Evolutionary conservation across 768 basidiomycete genomes (phyloP).

Genomic region (Rhodotorula toruloides): DNA sequence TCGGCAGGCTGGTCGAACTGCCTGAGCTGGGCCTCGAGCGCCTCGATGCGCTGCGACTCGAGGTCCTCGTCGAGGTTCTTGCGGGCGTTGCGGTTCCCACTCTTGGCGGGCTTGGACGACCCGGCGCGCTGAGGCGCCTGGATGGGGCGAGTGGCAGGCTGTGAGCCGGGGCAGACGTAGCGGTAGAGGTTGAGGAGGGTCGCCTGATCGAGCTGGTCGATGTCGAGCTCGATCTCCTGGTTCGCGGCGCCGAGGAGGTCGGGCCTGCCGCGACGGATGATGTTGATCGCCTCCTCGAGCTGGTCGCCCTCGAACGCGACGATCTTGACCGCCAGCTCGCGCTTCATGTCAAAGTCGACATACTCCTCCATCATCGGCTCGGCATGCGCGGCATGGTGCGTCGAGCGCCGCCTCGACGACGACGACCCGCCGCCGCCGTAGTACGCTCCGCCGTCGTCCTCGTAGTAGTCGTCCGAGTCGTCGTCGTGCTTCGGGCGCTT

Average conservation of each 20-base stretch:
- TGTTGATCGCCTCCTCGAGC: constrained; percentile 83
- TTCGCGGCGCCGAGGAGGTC: constrained; percentile 71
- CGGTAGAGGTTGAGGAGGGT: constrained; percentile 93
- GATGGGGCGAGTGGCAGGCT: constrained; percentile 48
- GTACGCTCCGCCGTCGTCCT: constrained; percentile 35
- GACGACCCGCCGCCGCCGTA: constrained; percentile 17
- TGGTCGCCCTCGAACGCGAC: constrained; percentile 72
- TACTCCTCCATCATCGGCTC: constrained; percentile 38
- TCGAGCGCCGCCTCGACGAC: constrained; percentile 2
- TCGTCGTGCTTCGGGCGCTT: constrained; percentile 32
- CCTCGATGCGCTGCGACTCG: constrained; percentile 89
- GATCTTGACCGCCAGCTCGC: constrained; percentile 93
- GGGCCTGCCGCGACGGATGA: constrained; percentile 89
- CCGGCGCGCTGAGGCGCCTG: constrained; percentile 41
- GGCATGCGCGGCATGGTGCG: background rate
- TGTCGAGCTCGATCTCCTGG: constrained; percentile 98
- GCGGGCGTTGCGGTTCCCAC: constrained; percentile 36
- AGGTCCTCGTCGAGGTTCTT: constrained; percentile 76
- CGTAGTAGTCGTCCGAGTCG: constrained; percentile 39
- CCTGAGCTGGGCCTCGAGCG: constrained; percentile 79
- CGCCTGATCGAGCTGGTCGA: constrained; percentile 76
- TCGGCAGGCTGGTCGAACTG: constrained; percentile 60
- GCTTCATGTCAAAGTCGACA: constrained; percentile 93
- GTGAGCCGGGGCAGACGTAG: constrained; percentile 56
- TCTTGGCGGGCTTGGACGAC: constrained; percentile 38